Evolutionary conservation across 768 basidiomycete species (phyloP).

Genomic region (Termitomyces bulborhizus): DNA sequence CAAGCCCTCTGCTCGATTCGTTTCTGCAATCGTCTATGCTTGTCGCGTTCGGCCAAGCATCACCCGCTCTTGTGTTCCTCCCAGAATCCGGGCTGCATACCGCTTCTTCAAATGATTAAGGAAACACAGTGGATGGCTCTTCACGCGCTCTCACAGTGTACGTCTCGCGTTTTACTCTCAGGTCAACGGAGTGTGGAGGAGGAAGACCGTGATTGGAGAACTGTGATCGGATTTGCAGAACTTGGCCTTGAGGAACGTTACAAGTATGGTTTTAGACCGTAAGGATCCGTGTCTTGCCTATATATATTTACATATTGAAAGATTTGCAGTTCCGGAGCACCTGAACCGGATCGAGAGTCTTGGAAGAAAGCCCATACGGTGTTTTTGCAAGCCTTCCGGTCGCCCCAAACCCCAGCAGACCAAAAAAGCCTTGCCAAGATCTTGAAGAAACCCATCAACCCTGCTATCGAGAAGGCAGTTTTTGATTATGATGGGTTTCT

Average conservation of each 20-base stretch:
- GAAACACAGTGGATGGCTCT: slow-evolving; percentile 68
- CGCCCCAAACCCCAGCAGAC: slow-evolving; percentile 41
- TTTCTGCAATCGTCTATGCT: slow-evolving; percentile 81
- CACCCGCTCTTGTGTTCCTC: slow-evolving; percentile 72
- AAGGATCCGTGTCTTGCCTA: slow-evolving; percentile 8
- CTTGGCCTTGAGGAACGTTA: slow-evolving; percentile 71
- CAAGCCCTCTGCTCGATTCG: slow-evolving; percentile 45
- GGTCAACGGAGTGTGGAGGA: slow-evolving; percentile 38
- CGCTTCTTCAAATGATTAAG: slow-evolving; percentile 56
- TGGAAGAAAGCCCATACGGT: slow-evolving; percentile 66
- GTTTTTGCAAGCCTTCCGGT: slow-evolving; percentile 56
- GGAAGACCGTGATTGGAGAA: slow-evolving; percentile 44
- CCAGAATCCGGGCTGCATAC: slow-evolving; percentile 63
- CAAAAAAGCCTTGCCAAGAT: slow-evolving; percentile 54
- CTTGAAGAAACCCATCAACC: slow-evolving; percentile 42
- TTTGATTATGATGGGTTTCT: slow-evolving; percentile 79
- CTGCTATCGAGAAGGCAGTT: slow-evolving; percentile 47
- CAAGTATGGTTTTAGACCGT: slow-evolving; percentile 44
- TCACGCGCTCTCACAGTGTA: slow-evolving; percentile 64
- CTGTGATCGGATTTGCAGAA: slow-evolving; percentile 59
- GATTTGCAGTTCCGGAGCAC: slow-evolving; percentile 12
- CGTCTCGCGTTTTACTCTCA: slow-evolving; percentile 56
- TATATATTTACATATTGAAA: not conserved
- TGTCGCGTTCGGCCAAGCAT: slow-evolving; percentile 51
- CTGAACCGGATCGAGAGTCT: slow-evolving; percentile 54